Evolutionary conservation across 2,329 filamentous ascomycete species (phyloP).

Genomic region (Triangularia setosa): DNA sequence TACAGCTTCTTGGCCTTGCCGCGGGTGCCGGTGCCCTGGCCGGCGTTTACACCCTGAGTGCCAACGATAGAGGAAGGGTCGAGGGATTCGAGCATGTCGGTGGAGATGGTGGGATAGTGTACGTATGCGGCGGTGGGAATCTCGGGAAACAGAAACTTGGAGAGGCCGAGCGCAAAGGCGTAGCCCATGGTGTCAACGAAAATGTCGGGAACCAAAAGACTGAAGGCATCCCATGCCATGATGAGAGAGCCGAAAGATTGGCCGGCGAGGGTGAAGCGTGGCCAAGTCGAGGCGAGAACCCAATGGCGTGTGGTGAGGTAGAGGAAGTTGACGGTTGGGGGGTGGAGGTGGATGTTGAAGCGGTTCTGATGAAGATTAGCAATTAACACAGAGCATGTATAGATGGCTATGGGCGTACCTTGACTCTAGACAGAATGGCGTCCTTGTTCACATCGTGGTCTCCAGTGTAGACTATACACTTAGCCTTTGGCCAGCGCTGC

Average conservation of each 20-base stretch:
- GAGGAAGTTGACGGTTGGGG: conserved; percentile 79
- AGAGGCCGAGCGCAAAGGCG: conserved; percentile 80
- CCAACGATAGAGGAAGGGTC: conserved; percentile 58
- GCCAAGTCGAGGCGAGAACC: conserved; percentile 83
- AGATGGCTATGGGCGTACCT: conserved; percentile 43
- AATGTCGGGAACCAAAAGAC: conserved; percentile 84
- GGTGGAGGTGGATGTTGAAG: conserved; percentile 88
- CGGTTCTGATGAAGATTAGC: conserved; percentile 55
- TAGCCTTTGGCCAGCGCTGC: conserved; percentile 78
- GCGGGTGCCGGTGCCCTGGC: conserved; percentile 67
- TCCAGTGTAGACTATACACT: conserved; percentile 91
- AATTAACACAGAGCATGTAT: not conserved
- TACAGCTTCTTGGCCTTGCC: conserved; percentile 74
- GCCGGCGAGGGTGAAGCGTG: conserved; percentile 87
- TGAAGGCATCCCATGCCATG: conserved; percentile 88
- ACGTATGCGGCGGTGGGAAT: conserved; percentile 91
- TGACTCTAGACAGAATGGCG: conserved; percentile 71
- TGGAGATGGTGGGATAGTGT: conserved; percentile 97
- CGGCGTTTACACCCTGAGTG: conserved; percentile 73
- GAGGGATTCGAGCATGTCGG: conserved; percentile 88
- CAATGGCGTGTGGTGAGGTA: conserved; percentile 86
- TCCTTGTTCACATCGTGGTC: conserved; percentile 85
- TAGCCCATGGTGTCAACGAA: conserved; percentile 99
- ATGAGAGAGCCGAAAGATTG: conserved; percentile 87
- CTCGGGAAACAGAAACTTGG: conserved; percentile 72